These are phyloP conservation scores for Corylus americana DNA, from an alignment of 306 rosid species.

Conservation along the genomic window DNA sequence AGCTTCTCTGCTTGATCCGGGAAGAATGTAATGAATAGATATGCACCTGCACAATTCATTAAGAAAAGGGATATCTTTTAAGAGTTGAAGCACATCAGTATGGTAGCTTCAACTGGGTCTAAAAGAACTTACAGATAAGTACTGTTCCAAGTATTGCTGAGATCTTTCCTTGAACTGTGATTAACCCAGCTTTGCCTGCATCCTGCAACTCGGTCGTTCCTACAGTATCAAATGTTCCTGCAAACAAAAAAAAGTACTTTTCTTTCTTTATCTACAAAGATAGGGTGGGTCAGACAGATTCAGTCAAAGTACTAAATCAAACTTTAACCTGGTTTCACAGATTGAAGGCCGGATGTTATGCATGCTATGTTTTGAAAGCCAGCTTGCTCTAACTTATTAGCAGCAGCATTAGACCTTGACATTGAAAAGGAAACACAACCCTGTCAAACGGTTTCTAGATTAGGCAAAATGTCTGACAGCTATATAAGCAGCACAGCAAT, in stretches of 20 bases:
- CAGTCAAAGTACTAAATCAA: background rate
- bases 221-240: slow-evolving; percentile 79
- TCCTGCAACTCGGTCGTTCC: slow-evolving; percentile 79
- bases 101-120: background rate
- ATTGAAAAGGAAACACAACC: slow-evolving; percentile 36
- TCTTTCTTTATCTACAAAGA: background rate
- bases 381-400: slow-evolving; percentile 67
- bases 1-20: slow-evolving; percentile 97
- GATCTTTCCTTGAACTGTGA: slow-evolving; percentile 83
- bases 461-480: slow-evolving; percentile 12
- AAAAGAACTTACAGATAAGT: slow-evolving; percentile 69
- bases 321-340: slow-evolving; percentile 68
- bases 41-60: slow-evolving; percentile 66
- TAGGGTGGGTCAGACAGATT: background rate
- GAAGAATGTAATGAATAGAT: slow-evolving; percentile 79
- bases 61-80: slow-evolving; percentile 21
- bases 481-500: background rate
- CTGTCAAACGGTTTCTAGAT: slow-evolving; percentile 25
- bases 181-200: slow-evolving; percentile 95
- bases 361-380: slow-evolving; percentile 78
- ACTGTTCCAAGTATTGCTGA: slow-evolving; percentile 89
- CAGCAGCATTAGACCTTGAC: slow-evolving; percentile 84
- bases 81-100: slow-evolving; percentile 9
- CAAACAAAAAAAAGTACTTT: slow-evolving; percentile 19
- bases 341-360: slow-evolving; percentile 85